Evolutionary conservation across 306 rosid species (phyloP), one percentile per base, ranked within the genome.

Genomic region (Quercus parvula): DNA sequence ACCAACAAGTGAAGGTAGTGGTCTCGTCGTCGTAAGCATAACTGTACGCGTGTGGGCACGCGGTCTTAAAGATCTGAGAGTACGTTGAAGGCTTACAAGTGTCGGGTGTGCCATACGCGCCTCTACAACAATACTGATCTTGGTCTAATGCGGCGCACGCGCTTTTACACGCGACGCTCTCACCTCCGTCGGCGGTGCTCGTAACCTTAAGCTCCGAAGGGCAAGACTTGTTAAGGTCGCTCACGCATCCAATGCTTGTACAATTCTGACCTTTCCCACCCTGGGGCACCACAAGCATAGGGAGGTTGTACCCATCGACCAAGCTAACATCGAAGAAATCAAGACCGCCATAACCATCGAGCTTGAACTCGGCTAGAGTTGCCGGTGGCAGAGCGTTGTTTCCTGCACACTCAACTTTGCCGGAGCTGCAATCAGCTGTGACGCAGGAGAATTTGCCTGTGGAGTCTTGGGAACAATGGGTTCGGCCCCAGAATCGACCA

Each of bases 401-500:
- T 4, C 94, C 94, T 5, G 79, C 33, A 83, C 97, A 93, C 71
- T 79, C 83, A 0, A 91, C 1, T 15, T 81, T 84, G 1, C 90
- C 88, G 1, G 97, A 83, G 74, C 91, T 88, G 13, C 98, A 94
- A 15, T 94, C 94, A 0, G 85, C 98, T 0, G 97, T 89, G 79
- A 68, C 76, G 56, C 98, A 91, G 35, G 94, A 55, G 90, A 94
- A 89, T 22, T 85, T 90, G 0, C 87, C 90, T 73, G 88, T 59
- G 79, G 91, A 84, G 74, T 86, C 90, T 9, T 85, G 81, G 56
- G 85, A 58, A 83, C 98, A 94, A 74, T 63, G 88, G 17, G 97
- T 94, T 11, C 98, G 82, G 12, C 90, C 98, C 98, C 98, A 94
- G 84, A 94, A 91, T 1, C 98, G 96, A 68, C 98, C 98, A 0